These are phyloP conservation scores for Brachypodium distachyon DNA, from an alignment of 202 grass and related monocot species.

Conservation along the genomic window DNA sequence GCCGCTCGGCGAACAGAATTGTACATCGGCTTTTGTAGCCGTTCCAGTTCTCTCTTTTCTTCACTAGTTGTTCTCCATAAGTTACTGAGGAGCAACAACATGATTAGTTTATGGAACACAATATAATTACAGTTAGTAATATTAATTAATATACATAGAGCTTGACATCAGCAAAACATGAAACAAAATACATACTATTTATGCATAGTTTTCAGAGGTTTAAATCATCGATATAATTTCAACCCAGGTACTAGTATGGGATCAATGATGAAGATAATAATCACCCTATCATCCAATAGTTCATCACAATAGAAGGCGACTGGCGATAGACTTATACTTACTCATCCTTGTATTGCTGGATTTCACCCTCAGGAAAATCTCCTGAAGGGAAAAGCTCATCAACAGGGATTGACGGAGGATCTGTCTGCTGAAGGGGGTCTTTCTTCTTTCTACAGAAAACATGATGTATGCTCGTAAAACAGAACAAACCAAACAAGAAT, in stretches of 20 bases:
- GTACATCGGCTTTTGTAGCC: slow-evolving; percentile 80
- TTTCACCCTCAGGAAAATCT: slow-evolving; percentile 94
- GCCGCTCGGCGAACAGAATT: slow-evolving; percentile 82
- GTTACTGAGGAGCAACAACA: slow-evolving; percentile 46
- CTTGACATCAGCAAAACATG: neutral
- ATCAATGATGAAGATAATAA: neutral
- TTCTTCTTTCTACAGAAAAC: slow-evolving; percentile 74
- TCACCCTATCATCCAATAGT: neutral
- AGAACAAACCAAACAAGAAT: slow-evolving; percentile 16
- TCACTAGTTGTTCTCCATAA: slow-evolving; percentile 88
- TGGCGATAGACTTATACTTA: slow-evolving; percentile 35
- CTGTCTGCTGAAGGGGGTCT: slow-evolving; percentile 63
- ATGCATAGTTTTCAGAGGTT: neutral
- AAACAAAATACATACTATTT: neutral
- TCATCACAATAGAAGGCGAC: neutral
- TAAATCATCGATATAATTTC: neutral
- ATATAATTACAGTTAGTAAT: neutral
- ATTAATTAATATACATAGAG: neutral
- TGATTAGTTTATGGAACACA: slow-evolving; percentile 8
- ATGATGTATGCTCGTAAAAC: neutral
- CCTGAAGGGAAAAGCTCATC: slow-evolving; percentile 89
- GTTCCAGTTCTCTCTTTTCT: slow-evolving; percentile 92
- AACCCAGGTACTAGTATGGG: neutral
- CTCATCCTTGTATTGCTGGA: slow-evolving; percentile 91
- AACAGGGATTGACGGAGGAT: slow-evolving; percentile 82